Evolutionary conservation across 768 basidiomycete species (phyloP), one percentile per base, ranked within the genome.

Genomic region (Lentinula raphanica): DNA sequence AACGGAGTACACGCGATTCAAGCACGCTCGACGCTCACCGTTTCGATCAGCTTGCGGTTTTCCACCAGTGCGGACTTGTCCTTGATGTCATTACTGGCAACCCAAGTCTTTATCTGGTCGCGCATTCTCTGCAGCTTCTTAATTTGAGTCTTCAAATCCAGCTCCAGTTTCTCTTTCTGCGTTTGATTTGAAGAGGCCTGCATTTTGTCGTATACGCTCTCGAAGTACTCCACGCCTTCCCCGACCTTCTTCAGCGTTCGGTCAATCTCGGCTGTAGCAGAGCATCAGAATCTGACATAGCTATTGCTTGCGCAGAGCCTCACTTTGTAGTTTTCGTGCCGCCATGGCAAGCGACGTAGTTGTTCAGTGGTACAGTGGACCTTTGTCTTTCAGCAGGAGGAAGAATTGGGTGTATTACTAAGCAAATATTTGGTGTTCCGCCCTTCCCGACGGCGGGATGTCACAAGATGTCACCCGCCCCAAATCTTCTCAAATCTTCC

Each of bases 161-260:
- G 86, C 72, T 99, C 97, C 53, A 93, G 86, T 74, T 99, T 99
- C 83, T 98, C 97, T 72, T 98, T 98, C 78, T 98, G 95, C 0
- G 96, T 92, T 72, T 95, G 88, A 75, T 97, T 98, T 31, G 92
- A 91, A 17, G 95, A 90, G 49, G 89, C 82, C 71, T 94, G 90
- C 87, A 99, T 95, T 83, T 98, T 99, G 71, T 97, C 94, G 71
- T 96, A 97, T 71, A 97, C 95, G 75, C 81, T 86, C 74, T 94
- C 93, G 69, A 94, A 94, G 72, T 90, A 82, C 78, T 94, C 92
- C 65, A 98, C 94, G 64, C 97, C 97, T 74, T 95, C 92, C 35
- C 87, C 66, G 64, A 99, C 95, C 80, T 94, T 94, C 82, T 99
- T 99, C 68, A 98, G 79, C 49, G 96, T 98, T 69, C 92, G 86